Base-by-base conservation (phyloP, 2,329 filamentous ascomycete genomes). In the Penicillium freii region DNA sequence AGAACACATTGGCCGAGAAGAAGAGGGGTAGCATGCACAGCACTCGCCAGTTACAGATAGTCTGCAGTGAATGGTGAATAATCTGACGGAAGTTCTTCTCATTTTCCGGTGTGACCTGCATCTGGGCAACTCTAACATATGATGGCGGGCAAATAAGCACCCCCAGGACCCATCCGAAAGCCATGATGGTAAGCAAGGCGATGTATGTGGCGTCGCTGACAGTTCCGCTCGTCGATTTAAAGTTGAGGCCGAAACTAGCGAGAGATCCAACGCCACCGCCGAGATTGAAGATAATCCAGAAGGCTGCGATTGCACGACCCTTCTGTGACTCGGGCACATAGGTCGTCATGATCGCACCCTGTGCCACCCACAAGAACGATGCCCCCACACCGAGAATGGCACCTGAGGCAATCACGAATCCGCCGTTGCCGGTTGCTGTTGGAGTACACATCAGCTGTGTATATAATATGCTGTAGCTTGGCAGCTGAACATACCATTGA, bases 1-100 rank as follows among this genome's bases (percentile, higher is more conserved):
- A 84, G 66, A 83, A 83, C 54, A 81, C 75, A 65, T 84, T 83
- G 62, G 81, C 81, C 27, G 75, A 78, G 70, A 82, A 83, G 74
- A 84, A 84, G 60, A 84, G 74, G 15, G 81, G 81, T 43, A 83
- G 72, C 67, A 83, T 76, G 61, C 73, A 79, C 8, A 77, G 63
- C 0, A 82, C 76, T 23, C 77, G 73, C 78, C 79, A 80, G 49
- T 78, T 73, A 1, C 50, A 33, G 34, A 80, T 63, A 3, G 73
- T 76, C 56, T 66, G 69, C 1, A 77, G 49, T 1, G 77, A 72
- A 33, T 75, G 74, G 44, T 51, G 59, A 4, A 60, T 19, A 10
- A 66, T 67, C 6, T 67, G 58, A 1, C 71, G 69, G 64, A 73
- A 75, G 52, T 74, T 75, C 61, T 75, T 77, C 60, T 77, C 73